Conservation (phyloP, 305 asterid species). For the Fraxinus baroniana region DNA sequence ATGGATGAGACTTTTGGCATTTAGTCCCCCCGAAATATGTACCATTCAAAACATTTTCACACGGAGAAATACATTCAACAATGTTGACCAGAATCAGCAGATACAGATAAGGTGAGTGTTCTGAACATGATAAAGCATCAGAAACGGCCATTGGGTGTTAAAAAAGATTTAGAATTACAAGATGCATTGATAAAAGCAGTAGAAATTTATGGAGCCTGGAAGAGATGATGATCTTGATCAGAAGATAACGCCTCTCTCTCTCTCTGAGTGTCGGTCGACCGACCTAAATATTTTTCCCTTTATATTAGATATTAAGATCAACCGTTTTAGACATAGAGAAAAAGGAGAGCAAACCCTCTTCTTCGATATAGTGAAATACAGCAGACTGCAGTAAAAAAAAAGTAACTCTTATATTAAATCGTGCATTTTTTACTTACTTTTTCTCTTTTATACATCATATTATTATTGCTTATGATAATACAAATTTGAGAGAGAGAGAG, state of each 20-base stretch:
- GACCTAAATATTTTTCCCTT: neutral
- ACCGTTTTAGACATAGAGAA: neutral
- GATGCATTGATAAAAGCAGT: constrained; percentile 27
- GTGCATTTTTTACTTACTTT: too few species aligned
- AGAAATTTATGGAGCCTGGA: constrained; percentile 15
- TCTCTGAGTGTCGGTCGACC: too few species aligned
- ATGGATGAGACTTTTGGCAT: neutral
- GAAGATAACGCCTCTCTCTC: neutral
- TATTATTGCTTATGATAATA: too few species aligned
- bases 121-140: neutral
- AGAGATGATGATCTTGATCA: neutral
- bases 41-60: neutral
- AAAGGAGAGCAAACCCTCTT: neutral
- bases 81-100: constrained; percentile 11
- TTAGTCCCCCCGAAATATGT: neutral
- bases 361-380: too few species aligned
- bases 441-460: too few species aligned
- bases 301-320: too few species aligned
- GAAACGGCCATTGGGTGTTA: constrained; percentile 2
- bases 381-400: too few species aligned
- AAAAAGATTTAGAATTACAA: constrained; percentile 22
- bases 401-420: too few species aligned
- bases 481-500: neutral
- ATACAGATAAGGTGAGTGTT: neutral
- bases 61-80: neutral